Percentiles rank a stretch among this genome's conserved stretches.
phyloP scores from a whole-genome alignment of 2,329 filamentous ascomycete genomes.

The Aspergillus quadricinctus region DNA sequence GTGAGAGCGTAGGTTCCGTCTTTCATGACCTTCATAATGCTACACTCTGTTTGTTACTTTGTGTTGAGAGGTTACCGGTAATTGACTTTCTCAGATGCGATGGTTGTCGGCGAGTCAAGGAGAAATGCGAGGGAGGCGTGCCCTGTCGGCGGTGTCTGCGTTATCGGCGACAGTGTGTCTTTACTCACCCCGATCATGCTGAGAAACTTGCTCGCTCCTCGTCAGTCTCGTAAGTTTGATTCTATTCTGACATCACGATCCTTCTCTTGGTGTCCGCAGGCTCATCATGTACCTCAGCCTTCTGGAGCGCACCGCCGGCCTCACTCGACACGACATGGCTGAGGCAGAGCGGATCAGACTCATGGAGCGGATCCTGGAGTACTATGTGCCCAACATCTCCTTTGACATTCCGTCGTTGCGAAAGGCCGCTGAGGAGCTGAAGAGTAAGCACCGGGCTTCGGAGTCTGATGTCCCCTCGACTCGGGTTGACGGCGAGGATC shows the following conservation, averaged over 20 bases:
- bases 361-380: conserved; percentile 48
- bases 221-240: conserved; percentile 28
- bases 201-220: conserved; percentile 29
- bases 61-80: neutral
- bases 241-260: neutral
- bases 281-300: conserved; percentile 16
- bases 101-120: conserved; percentile 52
- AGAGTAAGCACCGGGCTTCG: conserved; percentile 32
- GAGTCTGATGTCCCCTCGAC: conserved; percentile 28
- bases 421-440: conserved; percentile 42
- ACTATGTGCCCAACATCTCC: conserved; percentile 45
- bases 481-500: conserved; percentile 30
- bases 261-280: neutral
- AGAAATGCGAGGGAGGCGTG: conserved; percentile 54
- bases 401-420: conserved; percentile 42
- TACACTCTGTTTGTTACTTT: neutral
- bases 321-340: conserved; percentile 31
- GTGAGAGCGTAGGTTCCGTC: conserved; percentile 34
- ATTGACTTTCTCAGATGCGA: conserved; percentile 43
- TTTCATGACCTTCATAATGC: neutral
- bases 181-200: conserved; percentile 37
- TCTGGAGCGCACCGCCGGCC: conserved; percentile 26
- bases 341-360: conserved; percentile 35
- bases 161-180: conserved; percentile 49
- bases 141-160: conserved; percentile 52